phyloP scores from a whole-genome alignment of 148 eudicot genomes.

The Rhododendron ferrugineum region DNA sequence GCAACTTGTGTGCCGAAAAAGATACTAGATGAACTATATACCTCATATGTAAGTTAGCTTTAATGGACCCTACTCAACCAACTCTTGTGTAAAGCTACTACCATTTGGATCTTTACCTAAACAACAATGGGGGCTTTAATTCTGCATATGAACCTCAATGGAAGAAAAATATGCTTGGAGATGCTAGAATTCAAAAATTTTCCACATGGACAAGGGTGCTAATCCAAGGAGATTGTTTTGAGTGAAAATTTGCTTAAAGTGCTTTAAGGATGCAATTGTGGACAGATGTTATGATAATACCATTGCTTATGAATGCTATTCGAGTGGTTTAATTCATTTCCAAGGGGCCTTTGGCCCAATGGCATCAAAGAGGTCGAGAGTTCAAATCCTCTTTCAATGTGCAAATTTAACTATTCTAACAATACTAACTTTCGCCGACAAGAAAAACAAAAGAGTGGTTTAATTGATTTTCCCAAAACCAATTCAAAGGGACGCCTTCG shows the following conservation, averaged over 20 bases:
- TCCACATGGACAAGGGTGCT: neutral
- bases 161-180: neutral
- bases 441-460: neutral
- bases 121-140: neutral
- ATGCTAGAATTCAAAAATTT: neutral
- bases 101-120: neutral
- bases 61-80: neutral
- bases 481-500: neutral
- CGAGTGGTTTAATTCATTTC: neutral
- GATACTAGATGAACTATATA: neutral
- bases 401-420: neutral
- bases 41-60: neutral
- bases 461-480: neutral
- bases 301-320: neutral
- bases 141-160: neutral
- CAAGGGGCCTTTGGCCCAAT: neutral
- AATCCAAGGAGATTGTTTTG: slow-evolving; percentile 2
- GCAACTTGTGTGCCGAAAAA: neutral
- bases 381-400: neutral
- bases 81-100: neutral
- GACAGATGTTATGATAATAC: neutral
- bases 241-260: neutral
- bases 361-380: neutral
- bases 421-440: too few species aligned
- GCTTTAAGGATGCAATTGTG: neutral